These are phyloP conservation scores for Citrus reticulata DNA, from an alignment of 345 rosid genomes.

Conservation along the genomic window DNA sequence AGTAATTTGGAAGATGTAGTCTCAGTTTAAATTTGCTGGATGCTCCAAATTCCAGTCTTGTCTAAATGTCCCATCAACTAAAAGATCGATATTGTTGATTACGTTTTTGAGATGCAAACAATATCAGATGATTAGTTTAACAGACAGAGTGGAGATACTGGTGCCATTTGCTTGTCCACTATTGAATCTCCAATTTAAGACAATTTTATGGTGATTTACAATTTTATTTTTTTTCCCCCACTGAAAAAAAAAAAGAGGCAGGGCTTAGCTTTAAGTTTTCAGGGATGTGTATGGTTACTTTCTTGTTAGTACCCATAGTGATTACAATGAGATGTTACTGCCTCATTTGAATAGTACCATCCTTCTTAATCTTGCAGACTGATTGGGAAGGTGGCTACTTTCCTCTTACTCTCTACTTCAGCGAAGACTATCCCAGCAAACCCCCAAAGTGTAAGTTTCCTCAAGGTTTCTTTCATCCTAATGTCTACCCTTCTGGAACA, in stretches of 20 bases:
- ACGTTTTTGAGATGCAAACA: neutral
- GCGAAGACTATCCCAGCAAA: slow-evolving; percentile 43
- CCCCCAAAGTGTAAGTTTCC: slow-evolving; percentile 47
- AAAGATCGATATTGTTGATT: neutral
- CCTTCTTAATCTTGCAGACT: slow-evolving; percentile 21
- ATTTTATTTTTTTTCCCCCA: neutral
- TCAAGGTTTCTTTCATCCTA: slow-evolving; percentile 37
- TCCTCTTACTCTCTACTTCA: slow-evolving; percentile 32
- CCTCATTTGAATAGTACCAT: neutral
- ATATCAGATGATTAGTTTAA: neutral
- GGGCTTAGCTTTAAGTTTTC: neutral
- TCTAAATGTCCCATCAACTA: neutral
- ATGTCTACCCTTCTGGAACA: slow-evolving; percentile 38
- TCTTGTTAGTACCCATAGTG: neutral
- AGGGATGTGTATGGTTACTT: neutral
- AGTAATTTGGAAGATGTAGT: neutral
- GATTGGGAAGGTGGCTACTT: slow-evolving; percentile 41
- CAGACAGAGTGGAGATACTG: neutral
- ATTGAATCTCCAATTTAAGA: neutral
- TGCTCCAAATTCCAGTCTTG: neutral
- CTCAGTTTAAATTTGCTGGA: neutral
- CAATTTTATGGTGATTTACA: neutral
- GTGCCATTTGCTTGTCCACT: neutral
- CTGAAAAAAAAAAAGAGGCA: neutral
- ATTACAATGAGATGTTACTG: neutral